Conservation (phyloP, 495 filamentous ascomycete species). For the Penicillium cosmopolitanum region DNA sequence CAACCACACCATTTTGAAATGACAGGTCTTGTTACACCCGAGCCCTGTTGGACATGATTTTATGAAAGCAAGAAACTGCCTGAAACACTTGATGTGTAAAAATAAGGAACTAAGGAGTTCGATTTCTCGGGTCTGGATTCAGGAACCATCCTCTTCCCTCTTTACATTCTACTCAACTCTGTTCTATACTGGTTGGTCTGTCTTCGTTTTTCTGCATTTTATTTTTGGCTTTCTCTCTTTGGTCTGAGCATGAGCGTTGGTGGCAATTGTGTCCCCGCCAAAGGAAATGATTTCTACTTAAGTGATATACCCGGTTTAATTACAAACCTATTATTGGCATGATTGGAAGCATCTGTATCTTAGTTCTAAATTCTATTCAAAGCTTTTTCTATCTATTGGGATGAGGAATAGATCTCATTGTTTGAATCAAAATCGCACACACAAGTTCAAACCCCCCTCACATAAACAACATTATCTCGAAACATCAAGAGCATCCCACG, state of each 20-base stretch:
- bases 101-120: background rate
- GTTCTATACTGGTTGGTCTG: slow-evolving; percentile 14
- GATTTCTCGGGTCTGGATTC: background rate
- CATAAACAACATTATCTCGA: background rate
- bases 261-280: slow-evolving; percentile 7
- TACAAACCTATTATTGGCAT: slow-evolving; percentile 15
- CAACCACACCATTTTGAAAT: slow-evolving; percentile 37
- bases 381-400: background rate
- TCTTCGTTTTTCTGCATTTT: slow-evolving; percentile 5
- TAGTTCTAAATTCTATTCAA: slow-evolving; percentile 4
- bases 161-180: slow-evolving; percentile 6
- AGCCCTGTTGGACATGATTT: slow-evolving; percentile 39
- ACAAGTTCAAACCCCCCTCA: background rate
- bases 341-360: slow-evolving; percentile 17
- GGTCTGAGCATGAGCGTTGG: slow-evolving; percentile 28
- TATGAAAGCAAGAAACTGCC: slow-evolving; percentile 3
- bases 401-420: background rate
- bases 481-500: background rate
- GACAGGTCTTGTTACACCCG: slow-evolving; percentile 32
- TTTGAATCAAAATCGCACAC: no score
- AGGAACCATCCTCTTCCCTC: background rate
- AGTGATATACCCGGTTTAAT: slow-evolving; percentile 28
- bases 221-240: slow-evolving; percentile 10
- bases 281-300: slow-evolving; percentile 16
- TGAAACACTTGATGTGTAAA: background rate